These are phyloP conservation scores for Hymenoscyphus albidus DNA, from an alignment of 2,329 filamentous ascomycete species.

Conservation along the genomic window DNA sequence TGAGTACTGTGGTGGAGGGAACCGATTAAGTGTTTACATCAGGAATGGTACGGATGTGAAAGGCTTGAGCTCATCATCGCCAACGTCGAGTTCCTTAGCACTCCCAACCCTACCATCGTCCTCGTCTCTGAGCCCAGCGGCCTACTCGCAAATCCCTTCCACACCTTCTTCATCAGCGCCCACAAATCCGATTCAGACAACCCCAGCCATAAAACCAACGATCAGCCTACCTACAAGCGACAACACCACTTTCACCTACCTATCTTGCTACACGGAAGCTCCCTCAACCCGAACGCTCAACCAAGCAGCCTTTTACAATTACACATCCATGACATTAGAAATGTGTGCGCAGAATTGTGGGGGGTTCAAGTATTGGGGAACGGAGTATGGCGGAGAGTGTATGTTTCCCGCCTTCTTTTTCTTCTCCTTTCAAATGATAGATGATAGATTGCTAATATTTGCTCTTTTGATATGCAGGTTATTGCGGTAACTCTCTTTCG, in stretches of 20 bases:
- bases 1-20: constrained; percentile 35
- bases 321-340: constrained; percentile 34
- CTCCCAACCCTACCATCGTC: neutral
- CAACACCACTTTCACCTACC: neutral
- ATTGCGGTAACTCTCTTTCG: constrained; percentile 32
- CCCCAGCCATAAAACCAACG: neutral
- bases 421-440: neutral
- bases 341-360: constrained; percentile 31
- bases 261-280: constrained; percentile 24
- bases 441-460: constrained; percentile 18
- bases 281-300: constrained; percentile 18
- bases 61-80: neutral
- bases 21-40: constrained; percentile 28
- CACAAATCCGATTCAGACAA: neutral
- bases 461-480: constrained; percentile 19
- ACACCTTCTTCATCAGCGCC: neutral
- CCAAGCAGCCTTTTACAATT: constrained; percentile 21
- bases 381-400: constrained; percentile 39
- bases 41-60: constrained; percentile 15
- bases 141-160: neutral
- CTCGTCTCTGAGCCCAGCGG: neutral
- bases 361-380: constrained; percentile 37
- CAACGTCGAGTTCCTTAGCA: neutral
- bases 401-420: constrained; percentile 24
- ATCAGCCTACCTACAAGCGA: neutral